These are phyloP conservation scores for Lactarius sanguifluus DNA, from an alignment of 768 basidiomycete species.

Conservation along the genomic window DNA sequence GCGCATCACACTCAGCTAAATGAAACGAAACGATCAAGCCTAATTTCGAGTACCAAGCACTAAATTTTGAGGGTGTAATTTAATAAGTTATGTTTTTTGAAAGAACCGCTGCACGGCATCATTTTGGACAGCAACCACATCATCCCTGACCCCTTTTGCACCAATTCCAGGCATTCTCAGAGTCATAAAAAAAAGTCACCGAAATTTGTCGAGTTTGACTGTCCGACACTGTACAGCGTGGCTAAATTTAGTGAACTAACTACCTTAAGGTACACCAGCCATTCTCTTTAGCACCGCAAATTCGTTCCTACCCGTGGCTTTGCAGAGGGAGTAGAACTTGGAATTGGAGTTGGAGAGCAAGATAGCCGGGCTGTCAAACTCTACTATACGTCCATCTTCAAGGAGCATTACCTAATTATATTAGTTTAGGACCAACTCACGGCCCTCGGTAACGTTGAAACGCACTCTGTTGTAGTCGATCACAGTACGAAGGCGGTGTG, in stretches of 20 bases:
- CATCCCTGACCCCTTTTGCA: too few relatives aligned
- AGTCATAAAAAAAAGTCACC: too few relatives aligned
- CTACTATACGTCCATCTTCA: conserved; percentile 74
- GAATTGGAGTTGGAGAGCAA: conserved; percentile 59
- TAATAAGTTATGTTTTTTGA: too few relatives aligned
- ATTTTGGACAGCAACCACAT: too few relatives aligned
- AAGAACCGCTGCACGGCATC: too few relatives aligned
- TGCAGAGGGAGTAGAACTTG: conserved; percentile 66
- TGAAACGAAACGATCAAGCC: too few relatives aligned
- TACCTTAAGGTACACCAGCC: conserved; percentile 42
- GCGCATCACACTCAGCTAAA: too few relatives aligned
- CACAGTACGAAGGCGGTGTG: conserved; percentile 74
- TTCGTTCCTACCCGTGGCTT: conserved; percentile 71
- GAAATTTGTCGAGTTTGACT: too few relatives aligned
- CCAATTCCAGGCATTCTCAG: too few relatives aligned
- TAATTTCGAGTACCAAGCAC: too few relatives aligned
- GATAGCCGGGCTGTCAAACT: conserved; percentile 65
- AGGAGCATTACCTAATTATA: conserved; percentile 64
- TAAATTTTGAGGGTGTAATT: too few relatives aligned
- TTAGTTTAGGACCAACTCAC: conserved; percentile 15
- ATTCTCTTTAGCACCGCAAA: conserved; percentile 67
- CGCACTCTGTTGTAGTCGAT: conserved; percentile 82
- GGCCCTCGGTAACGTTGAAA: conserved; percentile 17
- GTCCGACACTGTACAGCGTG: too few relatives aligned
- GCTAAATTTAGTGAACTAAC: not conserved